Base-by-base conservation (phyloP, 2,329 filamentous ascomycete species). In the Cordyceps sp. region DNA sequence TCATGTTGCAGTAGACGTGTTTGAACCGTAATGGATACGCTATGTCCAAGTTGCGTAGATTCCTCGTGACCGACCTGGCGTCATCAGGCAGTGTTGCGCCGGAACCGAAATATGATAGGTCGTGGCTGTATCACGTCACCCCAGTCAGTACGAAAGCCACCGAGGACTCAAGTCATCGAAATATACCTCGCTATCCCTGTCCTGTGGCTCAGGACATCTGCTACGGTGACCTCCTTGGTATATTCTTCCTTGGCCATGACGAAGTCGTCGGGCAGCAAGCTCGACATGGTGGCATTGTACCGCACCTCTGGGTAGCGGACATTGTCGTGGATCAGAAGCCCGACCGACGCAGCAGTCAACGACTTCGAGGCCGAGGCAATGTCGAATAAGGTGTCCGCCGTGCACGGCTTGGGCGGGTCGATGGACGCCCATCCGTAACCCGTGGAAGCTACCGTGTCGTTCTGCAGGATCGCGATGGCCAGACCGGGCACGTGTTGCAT, bases 1-100 rank as follows among this genome's bases (percentile, higher is more conserved):
- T 49, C 37, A 46, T 42, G 28, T 46, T 50, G 34, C 37, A 42
- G 35, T 49, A 48, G 13, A 44, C 36, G 32, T 42, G 45, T 30
- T 37, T 38, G 14, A 38, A 36, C 6, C 46, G 41, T 0, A 44
- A 32, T 0, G 47, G 46, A 6, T 42, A 42, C 5, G 38, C 39
- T 2, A 42, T 23, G 3, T 35, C 29, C n/a, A 50, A 36, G 30
- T 49, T 48, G 10, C 46, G 40, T 22, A 50, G 30, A 18, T 49
- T 50, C 13, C 46, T 31, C 5, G 44, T 46, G 10, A 50, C 32
- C 3, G 45, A 47, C 7, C 33, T 31, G 3, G 45, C 36, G 18
- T 37, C 32, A 20, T 49, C 46, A 8, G 43, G 38, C 8, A 39
- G 13, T 4, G 30, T 15, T 8, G 43, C 37, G 4, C 32, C 26